A percentile compares a stretch with the other conserved stretches of the same genome.
Conservation (phyloP, 2,329 filamentous ascomycete species). For the Teratosphaeria pseudoeucalypti region DNA sequence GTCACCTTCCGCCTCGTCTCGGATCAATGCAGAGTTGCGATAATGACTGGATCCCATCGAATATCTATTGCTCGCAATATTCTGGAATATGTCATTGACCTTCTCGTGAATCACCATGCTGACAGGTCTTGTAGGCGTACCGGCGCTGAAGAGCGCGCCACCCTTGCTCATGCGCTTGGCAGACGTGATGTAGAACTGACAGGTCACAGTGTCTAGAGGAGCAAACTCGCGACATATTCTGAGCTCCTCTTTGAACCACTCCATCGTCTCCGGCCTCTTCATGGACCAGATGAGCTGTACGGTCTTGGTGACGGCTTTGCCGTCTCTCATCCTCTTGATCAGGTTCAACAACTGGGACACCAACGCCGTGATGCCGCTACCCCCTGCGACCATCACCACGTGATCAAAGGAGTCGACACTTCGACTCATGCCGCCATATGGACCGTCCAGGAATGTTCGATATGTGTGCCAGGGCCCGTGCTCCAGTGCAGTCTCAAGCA, state of each 20-base stretch:
- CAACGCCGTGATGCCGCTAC: constrained; percentile 86
- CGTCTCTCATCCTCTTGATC: constrained; percentile 93
- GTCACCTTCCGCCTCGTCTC: constrained; percentile 70
- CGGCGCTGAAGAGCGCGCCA: constrained; percentile 42
- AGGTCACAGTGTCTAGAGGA: constrained; percentile 77
- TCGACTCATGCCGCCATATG: constrained; percentile 87
- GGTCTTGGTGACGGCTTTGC: constrained; percentile 82
- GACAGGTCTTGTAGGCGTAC: constrained; percentile 47
- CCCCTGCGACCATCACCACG: constrained; percentile 84
- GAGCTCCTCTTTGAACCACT: constrained; percentile 94
- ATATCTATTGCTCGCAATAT: constrained; percentile 63
- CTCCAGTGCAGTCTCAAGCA: constrained; percentile 70
- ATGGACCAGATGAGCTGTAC: constrained; percentile 91
- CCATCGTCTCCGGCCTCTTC: constrained; percentile 83
- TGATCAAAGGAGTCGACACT: constrained; percentile 88
- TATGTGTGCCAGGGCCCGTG: constrained; percentile 89
- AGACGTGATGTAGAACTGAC: constrained; percentile 88
- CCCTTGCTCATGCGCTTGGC: constrained; percentile 48
- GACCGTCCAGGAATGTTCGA: constrained; percentile 82
- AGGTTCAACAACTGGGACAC: constrained; percentile 84
- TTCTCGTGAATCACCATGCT: constrained; percentile 74
- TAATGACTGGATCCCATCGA: constrained; percentile 32
- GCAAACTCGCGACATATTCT: constrained; percentile 84
- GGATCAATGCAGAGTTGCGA: constrained; percentile 72
- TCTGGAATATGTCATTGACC: constrained; percentile 77